These are phyloP conservation scores for Artomyces pyxidatus DNA, from an alignment of 768 basidiomycete species.

Conservation along the genomic window DNA sequence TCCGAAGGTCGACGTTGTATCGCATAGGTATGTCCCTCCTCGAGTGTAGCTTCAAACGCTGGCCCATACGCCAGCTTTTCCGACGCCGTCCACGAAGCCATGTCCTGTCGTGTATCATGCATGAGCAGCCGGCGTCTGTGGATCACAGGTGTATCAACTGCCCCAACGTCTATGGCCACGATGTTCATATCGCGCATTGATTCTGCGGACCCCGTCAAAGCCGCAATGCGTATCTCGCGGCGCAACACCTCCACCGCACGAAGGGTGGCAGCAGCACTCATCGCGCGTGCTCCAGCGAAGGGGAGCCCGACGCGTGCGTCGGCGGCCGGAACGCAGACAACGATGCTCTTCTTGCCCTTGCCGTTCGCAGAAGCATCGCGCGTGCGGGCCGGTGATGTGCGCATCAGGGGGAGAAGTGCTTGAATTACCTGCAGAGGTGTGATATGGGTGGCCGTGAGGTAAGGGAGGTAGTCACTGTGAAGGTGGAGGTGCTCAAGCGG, in stretches of 20 bases:
- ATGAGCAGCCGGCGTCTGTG: slow-evolving; percentile 26
- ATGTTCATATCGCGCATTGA: slow-evolving; percentile 61
- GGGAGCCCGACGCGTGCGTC: slow-evolving; percentile 72
- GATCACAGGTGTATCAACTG: slow-evolving; percentile 26
- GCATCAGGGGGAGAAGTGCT: slow-evolving; percentile 66
- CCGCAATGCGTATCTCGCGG: slow-evolving; percentile 57
- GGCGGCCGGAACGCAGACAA: slow-evolving; percentile 69
- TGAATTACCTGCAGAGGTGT: slow-evolving; percentile 73
- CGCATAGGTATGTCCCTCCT: slow-evolving; percentile 31
- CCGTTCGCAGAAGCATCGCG: slow-evolving; percentile 43
- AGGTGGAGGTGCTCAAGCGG: slow-evolving; percentile 69
- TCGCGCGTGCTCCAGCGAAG: slow-evolving; percentile 53
- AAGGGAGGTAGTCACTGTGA: slow-evolving; percentile 54
- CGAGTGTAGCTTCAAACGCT: slow-evolving; percentile 48
- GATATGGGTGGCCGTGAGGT: slow-evolving; percentile 67
- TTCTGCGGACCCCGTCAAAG: slow-evolving; percentile 44
- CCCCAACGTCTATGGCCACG: slow-evolving; percentile 68
- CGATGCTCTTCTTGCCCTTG: slow-evolving; percentile 36
- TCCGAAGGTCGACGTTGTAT: slow-evolving; percentile 47
- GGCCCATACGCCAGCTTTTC: slow-evolving; percentile 68
- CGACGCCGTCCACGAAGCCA: slow-evolving; percentile 66
- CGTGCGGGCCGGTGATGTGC: slow-evolving; percentile 50
- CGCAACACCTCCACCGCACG: slow-evolving; percentile 68
- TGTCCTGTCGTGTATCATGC: slow-evolving; percentile 30
- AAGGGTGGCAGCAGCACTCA: slow-evolving; percentile 68